phyloP scores from a whole-genome alignment of 176 grass and related monocot genomes.

The Cenchrus americanus region DNA sequence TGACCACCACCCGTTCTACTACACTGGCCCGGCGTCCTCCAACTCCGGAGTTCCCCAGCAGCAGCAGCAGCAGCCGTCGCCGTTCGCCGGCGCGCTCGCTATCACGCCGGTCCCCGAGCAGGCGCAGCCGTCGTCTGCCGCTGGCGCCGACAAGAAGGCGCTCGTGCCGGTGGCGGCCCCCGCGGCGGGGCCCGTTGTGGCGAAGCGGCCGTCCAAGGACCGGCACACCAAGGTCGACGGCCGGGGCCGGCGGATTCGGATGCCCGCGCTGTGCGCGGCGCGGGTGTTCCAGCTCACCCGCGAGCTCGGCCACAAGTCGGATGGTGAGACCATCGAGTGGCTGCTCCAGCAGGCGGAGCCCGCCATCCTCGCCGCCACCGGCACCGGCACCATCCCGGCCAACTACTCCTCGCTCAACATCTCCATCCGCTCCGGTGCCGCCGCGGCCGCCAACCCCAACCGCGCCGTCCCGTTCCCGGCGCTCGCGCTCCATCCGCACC shows the following conservation, averaged over 20 bases:
- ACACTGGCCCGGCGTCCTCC: slow-evolving; percentile 40
- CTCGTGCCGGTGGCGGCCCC: slow-evolving; percentile 31
- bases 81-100: slow-evolving; percentile 69
- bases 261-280: slow-evolving; percentile 96
- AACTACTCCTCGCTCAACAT: slow-evolving; percentile 89
- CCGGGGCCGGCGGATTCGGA: slow-evolving; percentile 84
- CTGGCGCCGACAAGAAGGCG: slow-evolving; percentile 56
- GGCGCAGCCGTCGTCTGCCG: slow-evolving; percentile 46
- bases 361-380: slow-evolving; percentile 89
- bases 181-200: slow-evolving; percentile 2
- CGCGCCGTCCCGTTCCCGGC: slow-evolving; percentile 46
- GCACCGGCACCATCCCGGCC: slow-evolving; percentile 91
- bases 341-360: slow-evolving; percentile 95
- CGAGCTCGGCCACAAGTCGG: slow-evolving; percentile 95
- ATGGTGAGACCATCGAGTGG: slow-evolving; percentile 99
- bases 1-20: slow-evolving; percentile 68
- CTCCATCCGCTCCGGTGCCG: slow-evolving; percentile 57
- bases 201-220: slow-evolving; percentile 91
- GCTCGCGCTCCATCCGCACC: slow-evolving; percentile 57
- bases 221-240: slow-evolving; percentile 98
- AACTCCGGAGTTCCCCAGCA: slow-evolving; percentile 30
- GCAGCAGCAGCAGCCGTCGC: slow-evolving; percentile 52
- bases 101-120: slow-evolving; percentile 45
- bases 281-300: slow-evolving; percentile 96
- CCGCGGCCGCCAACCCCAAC: slow-evolving; percentile 31